Evolutionary conservation across 1,139 yeast genomes (phyloP), one percentile per base, ranked within the genome.

Genomic region (Candida sanyaensis): DNA sequence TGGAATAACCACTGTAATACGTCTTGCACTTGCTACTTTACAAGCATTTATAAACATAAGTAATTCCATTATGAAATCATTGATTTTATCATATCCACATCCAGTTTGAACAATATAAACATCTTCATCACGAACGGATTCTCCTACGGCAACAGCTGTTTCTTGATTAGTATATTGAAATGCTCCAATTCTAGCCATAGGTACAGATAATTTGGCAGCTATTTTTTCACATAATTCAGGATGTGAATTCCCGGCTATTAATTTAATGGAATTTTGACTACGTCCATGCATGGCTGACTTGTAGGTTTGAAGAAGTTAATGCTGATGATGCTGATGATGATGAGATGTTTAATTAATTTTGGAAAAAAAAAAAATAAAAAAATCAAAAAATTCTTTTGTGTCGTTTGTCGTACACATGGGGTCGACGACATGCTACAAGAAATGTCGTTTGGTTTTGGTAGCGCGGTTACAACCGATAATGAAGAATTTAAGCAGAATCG

Each of bases 91-190:
- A 32, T 81, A 83, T 26, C 97, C 98, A 41, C 95, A 87, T 23
- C 97, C 97, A 41, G 92, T 89, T 69, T 93, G 98, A 51, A 93
- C 80, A 55, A 93, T 88, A 66, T 86, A 93, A 39, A 93, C 85
- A 65, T 93, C 99, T 66, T 93, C 98, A 65, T 93, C 99, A 71
- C 99, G 84, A 38, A 93, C 96, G 28, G 96, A 88, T 68, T 93
- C 98, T 28, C 96, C 96, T 56, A 93, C 89, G 43, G 96, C 84
- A 48, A 93, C 92, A 11, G 95, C 87, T 11, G 96, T 93, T 68
- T 93, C 99, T 45, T 89, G 88, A 55, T 86, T 84, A 32, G 90
- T 83, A 54, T 84, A 86, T 61, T 85, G 83, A 53, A 84, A 83
- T 34, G 86, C 86, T 43, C 84, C 86, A 34, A 86, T 79, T 50